These are phyloP conservation scores for Xylariaceae sp. DNA, from an alignment of 2,329 filamentous ascomycete species.

Conservation along the genomic window DNA sequence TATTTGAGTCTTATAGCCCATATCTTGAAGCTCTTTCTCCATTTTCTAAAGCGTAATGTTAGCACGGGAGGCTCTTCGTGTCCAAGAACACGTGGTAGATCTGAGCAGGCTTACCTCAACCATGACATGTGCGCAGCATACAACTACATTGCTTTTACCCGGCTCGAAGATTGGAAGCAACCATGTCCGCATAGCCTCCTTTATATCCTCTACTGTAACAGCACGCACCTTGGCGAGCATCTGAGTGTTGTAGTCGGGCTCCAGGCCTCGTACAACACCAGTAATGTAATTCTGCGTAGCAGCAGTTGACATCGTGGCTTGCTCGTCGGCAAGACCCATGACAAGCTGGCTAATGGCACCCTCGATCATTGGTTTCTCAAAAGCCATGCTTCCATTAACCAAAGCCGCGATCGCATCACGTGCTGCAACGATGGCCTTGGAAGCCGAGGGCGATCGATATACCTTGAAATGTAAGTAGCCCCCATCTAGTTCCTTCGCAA, in stretches of 20 bases:
- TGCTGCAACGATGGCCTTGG: constrained; percentile 76
- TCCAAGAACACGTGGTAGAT: neutral
- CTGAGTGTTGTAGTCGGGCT: constrained; percentile 70
- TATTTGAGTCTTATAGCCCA: constrained; percentile 74
- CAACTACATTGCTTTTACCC: constrained; percentile 73
- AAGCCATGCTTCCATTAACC: constrained; percentile 61
- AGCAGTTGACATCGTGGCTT: constrained; percentile 76
- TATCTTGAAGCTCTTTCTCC: constrained; percentile 64
- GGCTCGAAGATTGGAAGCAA: constrained; percentile 77
- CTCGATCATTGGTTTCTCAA: constrained; percentile 80
- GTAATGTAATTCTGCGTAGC: constrained; percentile 79
- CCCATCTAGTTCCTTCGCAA: constrained; percentile 69
- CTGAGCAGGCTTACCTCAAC: constrained; percentile 60
- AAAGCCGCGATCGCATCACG: constrained; percentile 70
- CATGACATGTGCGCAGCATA: constrained; percentile 84
- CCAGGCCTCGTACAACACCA: constrained; percentile 70
- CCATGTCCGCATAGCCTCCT: constrained; percentile 64
- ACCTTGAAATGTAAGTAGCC: constrained; percentile 80
- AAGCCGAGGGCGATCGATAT: constrained; percentile 84
- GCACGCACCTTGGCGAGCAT: constrained; percentile 71
- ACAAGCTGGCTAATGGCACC: constrained; percentile 89
- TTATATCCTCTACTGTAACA: constrained; percentile 73
- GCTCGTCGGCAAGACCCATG: constrained; percentile 78
- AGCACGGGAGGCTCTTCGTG: neutral
- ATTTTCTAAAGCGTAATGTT: constrained; percentile 53